Base-by-base conservation (phyloP, 192 early-diverging fungal species). In the Entophlyctis luteolus region DNA sequence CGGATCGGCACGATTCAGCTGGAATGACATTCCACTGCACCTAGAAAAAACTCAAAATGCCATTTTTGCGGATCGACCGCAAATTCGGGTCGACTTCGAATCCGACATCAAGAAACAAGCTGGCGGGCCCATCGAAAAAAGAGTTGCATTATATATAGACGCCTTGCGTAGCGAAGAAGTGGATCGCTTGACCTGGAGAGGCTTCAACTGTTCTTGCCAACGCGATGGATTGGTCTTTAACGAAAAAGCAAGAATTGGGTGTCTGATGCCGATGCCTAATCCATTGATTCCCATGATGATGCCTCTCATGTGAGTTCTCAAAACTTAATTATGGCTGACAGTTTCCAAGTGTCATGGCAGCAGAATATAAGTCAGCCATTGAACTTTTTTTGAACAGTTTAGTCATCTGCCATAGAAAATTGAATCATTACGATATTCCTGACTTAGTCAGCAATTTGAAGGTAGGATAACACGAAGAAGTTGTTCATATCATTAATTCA, bases 11-110 rank as follows among this genome's bases (percentile, higher is more conserved):
- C 35, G 39, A 8, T 71, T 71, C 62, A 16, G 38, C 4, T 71
- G 70, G 70, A 42, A 39, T 14, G 70, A 71, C 35, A 65, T 71
- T 31, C 70, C 70, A 14, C 12, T 71, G 22, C 59, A 71, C 48
- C 32, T 71, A 14, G 50, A 57, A 25, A 63, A 54, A 49, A 59
- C 70, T 10, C 70, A 71, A 2, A 14, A 48, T 14, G 70, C 70
- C 4, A 25, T 52, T 27, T 71, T 47, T 55, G 38, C 60, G 25
- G 42, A 71, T 32, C 59, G 55, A 20, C 49, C 38, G 6, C 6
- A 22, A 31, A 25, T 71, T 27, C 47, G 60, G 20, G 6, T 46
- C 8, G 60, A 71, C 34, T 71, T 71, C 49, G 60, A 62, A 42
- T 5, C 32, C 23, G 54, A n/a, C 8, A 54, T 71, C 14, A 42